Conservation (phyloP, 495 filamentous ascomycete species). For the Lasiosphaeria miniovina region DNA sequence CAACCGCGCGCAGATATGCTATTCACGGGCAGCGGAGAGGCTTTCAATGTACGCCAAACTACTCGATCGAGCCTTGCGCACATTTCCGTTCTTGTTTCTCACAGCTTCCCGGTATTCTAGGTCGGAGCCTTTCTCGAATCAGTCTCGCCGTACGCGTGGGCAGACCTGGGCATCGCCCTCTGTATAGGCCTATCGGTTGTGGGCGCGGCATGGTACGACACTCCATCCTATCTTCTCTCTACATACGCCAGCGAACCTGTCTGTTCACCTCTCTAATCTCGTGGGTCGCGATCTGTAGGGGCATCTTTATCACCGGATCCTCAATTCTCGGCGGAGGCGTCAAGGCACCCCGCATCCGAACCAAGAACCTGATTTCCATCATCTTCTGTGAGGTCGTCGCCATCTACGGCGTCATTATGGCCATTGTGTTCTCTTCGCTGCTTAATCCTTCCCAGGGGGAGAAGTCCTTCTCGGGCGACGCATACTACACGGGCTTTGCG, state of each 20-base stretch:
- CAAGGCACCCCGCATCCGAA: slow-evolving; percentile 91
- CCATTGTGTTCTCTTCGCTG: slow-evolving; percentile 93
- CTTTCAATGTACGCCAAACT: slow-evolving; percentile 76
- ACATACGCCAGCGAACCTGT: neutral
- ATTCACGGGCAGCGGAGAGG: slow-evolving; percentile 91
- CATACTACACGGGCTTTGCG: slow-evolving; percentile 94
- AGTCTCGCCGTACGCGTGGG: slow-evolving; percentile 93
- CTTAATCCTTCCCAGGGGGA: slow-evolving; percentile 62
- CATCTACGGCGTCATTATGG: slow-evolving; percentile 99
- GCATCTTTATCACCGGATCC: slow-evolving; percentile 98
- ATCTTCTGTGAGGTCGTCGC: slow-evolving; percentile 99
- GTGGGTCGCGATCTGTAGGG: slow-evolving; percentile 53
- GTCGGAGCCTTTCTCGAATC: slow-evolving; percentile 92
- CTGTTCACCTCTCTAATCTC: neutral
- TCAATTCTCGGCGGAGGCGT: slow-evolving; percentile 97
- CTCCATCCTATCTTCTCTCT: neutral
- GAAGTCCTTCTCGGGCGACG: slow-evolving; percentile 64
- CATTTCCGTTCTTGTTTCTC: slow-evolving; percentile 18
- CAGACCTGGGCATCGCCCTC: slow-evolving; percentile 82
- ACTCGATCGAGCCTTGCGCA: slow-evolving; percentile 3
- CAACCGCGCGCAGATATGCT: slow-evolving; percentile 74
- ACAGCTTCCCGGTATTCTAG: slow-evolving; percentile 71
- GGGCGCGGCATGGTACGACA: slow-evolving; percentile 88
- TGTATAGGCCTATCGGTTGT: slow-evolving; percentile 95
- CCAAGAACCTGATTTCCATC: slow-evolving; percentile 99